Evolutionary conservation across 306 rosid genomes (phyloP).

Genomic region (Hylodesmum podocarpum): DNA sequence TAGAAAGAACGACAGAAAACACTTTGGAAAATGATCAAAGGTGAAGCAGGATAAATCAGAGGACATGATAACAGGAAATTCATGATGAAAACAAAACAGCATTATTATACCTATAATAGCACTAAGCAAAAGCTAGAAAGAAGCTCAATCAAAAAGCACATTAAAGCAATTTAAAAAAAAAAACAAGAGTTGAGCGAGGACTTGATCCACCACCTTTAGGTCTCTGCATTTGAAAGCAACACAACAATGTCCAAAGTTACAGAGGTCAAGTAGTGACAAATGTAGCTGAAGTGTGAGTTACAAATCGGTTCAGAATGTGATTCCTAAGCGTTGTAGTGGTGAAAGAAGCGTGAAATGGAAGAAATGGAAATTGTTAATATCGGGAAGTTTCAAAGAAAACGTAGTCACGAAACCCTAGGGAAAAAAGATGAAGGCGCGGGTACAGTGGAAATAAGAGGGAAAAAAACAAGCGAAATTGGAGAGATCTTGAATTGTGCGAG

Average conservation of each 20-base stretch:
- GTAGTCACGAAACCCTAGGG: constrained; percentile 27
- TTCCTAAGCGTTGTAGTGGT: not conserved
- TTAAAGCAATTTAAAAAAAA: not conserved
- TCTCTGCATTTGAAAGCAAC: constrained; percentile 9
- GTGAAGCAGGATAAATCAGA: not conserved
- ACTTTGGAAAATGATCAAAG: not conserved
- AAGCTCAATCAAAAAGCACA: constrained; percentile 33
- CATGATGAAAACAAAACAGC: constrained; percentile 36
- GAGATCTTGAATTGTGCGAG: not conserved
- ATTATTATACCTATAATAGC: constrained; percentile 32
- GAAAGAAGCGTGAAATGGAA: constrained; percentile 19
- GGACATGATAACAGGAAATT: constrained; percentile 37
- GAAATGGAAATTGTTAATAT: not conserved
- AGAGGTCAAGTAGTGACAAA: too few relatives aligned
- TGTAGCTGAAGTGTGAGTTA: not conserved
- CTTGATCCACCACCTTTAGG: not conserved
- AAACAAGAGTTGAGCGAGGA: not conserved
- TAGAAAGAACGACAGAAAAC: not conserved
- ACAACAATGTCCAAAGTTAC: not conserved
- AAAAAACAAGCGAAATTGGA: not conserved
- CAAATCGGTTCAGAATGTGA: not conserved
- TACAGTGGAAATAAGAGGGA: not conserved
- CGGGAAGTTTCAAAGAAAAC: constrained; percentile 19
- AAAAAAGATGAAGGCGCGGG: not conserved
- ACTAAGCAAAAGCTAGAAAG: constrained; percentile 39